phyloP scores from a whole-genome alignment of 2,329 filamentous ascomycete genomes.

The Fusarium camptoceras region DNA sequence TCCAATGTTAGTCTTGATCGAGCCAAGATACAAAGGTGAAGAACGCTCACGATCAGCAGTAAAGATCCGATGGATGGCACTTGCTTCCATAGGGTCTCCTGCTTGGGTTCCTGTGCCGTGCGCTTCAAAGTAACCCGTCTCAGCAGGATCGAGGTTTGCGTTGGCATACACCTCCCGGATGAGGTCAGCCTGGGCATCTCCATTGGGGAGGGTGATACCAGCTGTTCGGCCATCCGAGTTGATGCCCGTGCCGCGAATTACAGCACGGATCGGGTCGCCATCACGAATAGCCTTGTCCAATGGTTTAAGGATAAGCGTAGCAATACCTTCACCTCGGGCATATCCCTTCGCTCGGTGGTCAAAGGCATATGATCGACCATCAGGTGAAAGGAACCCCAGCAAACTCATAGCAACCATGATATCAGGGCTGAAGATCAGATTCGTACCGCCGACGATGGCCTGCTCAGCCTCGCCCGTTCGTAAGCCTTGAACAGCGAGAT shows the following conservation, averaged over 20 bases:
- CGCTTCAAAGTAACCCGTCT: conserved; percentile 4
- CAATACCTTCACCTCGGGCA: conserved; percentile 10
- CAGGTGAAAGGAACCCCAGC: not conserved
- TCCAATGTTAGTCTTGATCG: conserved; percentile 1
- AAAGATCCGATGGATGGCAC: not conserved
- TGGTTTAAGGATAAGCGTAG: conserved; percentile 12
- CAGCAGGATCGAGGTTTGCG: not conserved
- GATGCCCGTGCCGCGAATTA: not conserved
- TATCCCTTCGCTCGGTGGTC: conserved; percentile 20
- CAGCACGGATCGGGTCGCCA: conserved; percentile 2
- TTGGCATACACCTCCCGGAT: not conserved
- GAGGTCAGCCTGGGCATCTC: not conserved
- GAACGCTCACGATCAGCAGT: not conserved
- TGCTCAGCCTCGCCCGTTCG: conserved; percentile 5
- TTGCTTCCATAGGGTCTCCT: conserved; percentile 6
- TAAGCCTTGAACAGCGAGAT: conserved; percentile 8
- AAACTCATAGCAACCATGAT: conserved; percentile 7
- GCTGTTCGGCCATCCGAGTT: conserved; percentile 5
- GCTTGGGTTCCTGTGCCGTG: conserved; percentile 6
- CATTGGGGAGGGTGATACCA: not conserved
- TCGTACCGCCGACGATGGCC: conserved; percentile 6
- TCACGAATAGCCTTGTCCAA: not conserved
- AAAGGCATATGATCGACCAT: conserved; percentile 4
- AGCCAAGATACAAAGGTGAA: not conserved
- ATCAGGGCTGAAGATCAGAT: conserved; percentile 13